Evolutionary conservation across 2,329 filamentous ascomycete species (phyloP), one percentile per base, ranked within the genome.

Genomic region (Cephalotrichum gorgonifer): DNA sequence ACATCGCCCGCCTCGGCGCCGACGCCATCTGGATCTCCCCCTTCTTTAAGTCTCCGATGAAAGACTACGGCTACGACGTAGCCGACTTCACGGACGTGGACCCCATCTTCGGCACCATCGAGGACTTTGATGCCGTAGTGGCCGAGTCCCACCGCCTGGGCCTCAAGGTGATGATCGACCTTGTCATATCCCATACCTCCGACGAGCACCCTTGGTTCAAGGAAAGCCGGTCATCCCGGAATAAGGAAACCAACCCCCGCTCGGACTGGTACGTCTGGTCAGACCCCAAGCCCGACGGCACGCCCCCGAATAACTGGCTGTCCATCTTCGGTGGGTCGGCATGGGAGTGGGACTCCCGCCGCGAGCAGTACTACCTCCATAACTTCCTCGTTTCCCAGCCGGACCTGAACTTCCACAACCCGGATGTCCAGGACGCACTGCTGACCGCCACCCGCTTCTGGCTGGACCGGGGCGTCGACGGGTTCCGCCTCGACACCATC

Each of bases 401-500:
- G 0, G 86, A 89, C 54, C 74, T 90, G 38, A 89, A 89, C 65
- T 89, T 11, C 11, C 11, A 46, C 17, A 35, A 35, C 17, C 11
- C 14, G 7, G 15, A 17, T 12, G 44, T 46, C 9, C 27, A 33
- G n/a, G 27, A 33, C 9, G 44, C n/a, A 14, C 7, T 46, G 15
- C 44, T 33, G 11, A 28, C 23, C 9, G 5, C 15, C 2, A 33
- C 28, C n/a, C 14, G 20, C 27, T 93, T 90, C 61, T 93, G 88
- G 88, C 75, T 93, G 1, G 70, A 86, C 44, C 76, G 78, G 28
- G 86, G 86, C 3, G 81, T 86, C 0, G 78, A 84, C 43, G 84
- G 84, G 3, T 88, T 87, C 68, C 75, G 84, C n/a, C 76, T 87
- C 64, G 84, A 88, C 57, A 82, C 83, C 1, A 83, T 87, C 62